Base-by-base conservation (phyloP, 495 filamentous ascomycete species). In the Penicillium cinerascens region DNA sequence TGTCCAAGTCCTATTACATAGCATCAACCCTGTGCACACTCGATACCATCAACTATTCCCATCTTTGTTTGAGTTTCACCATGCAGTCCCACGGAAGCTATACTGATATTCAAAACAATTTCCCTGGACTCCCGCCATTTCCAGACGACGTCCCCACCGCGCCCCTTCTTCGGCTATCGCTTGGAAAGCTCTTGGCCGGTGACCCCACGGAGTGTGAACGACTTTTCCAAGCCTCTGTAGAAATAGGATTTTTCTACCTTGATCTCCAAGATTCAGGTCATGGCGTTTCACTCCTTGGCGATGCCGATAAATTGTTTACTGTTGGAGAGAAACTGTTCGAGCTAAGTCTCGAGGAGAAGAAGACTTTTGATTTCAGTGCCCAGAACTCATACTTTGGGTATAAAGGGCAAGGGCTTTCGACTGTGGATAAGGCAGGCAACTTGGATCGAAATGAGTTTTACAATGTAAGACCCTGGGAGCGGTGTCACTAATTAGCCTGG, bases 201-300 rank as follows among this genome's bases (percentile, higher is more conserved):
- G 65, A 78, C 47, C 17, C 46, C 0, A 58, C 45, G 6, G 83
- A 85, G 58, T 59, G 58, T 9, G 48, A 69, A 16, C 66, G 72
- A 15, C 70, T 81, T 23, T 80, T 73, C 55, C 49, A 66, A 26
- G 72, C 79, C 1, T 79, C 72, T 25, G 71, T 76, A 20, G 73
- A 79, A 6, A 72, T 85, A 17, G 84, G 84, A 16, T 84, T 86
- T 67, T 87, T 85, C 67, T 85, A 86, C 51, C 72, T 86, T 2
- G 77, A 82, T 47, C 65, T 87, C 1, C 58, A 62, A 2, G 73
- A 67, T 36, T 69, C 66, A 6, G 49, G 67, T 3, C 50, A 65
- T 20, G 76, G 76, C 7, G 55, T 67, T 2, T 58, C 63, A 0
- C 63, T 85, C 20, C 67, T 80, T 0, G 6, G 44, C 2, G 71